Evolutionary conservation across 2,329 filamentous ascomycete genomes (phyloP).

Genomic region (Scytalidium lignicola): DNA sequence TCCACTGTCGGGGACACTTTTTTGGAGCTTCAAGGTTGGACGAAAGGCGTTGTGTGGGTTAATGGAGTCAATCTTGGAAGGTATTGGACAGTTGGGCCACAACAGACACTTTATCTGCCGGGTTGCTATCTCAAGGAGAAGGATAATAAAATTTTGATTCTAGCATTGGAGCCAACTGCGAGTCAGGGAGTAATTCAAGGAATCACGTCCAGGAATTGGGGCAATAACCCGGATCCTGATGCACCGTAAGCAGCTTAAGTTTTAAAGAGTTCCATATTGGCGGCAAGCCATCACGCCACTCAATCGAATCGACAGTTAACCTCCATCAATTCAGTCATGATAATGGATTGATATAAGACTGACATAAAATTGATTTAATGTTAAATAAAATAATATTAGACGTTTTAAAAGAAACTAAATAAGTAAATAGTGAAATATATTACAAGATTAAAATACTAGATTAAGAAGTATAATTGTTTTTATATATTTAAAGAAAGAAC

Average conservation of each 20-base stretch:
- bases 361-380: too few species aligned
- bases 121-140: constrained; percentile 31
- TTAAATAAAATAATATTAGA: too few species aligned
- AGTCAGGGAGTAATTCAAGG: constrained; percentile 13
- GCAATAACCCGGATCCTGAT: constrained; percentile 28
- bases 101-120: constrained; percentile 42
- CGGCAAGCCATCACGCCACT: too few species aligned
- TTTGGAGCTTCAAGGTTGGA: constrained; percentile 33
- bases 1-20: constrained; percentile 30
- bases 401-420: too few species aligned
- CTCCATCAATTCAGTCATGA: too few species aligned
- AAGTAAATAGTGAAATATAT: too few species aligned
- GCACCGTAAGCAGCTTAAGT: constrained; percentile 1
- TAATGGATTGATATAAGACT: too few species aligned
- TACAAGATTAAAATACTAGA: too few species aligned
- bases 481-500: too few species aligned
- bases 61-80: constrained; percentile 41
- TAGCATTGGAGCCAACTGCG: constrained; percentile 38
- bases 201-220: constrained; percentile 23
- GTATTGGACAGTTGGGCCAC: constrained; percentile 43
- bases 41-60: constrained; percentile 42
- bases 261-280: too few species aligned
- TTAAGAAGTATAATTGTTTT: too few species aligned
- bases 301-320: too few species aligned
- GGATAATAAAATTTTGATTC: constrained; percentile 35